A percentile compares a stretch with the other conserved stretches of the same genome.
phyloP scores from a whole-genome alignment of 2,329 filamentous ascomycete genomes.

The Pseudocercospora pini-densiflorae region DNA sequence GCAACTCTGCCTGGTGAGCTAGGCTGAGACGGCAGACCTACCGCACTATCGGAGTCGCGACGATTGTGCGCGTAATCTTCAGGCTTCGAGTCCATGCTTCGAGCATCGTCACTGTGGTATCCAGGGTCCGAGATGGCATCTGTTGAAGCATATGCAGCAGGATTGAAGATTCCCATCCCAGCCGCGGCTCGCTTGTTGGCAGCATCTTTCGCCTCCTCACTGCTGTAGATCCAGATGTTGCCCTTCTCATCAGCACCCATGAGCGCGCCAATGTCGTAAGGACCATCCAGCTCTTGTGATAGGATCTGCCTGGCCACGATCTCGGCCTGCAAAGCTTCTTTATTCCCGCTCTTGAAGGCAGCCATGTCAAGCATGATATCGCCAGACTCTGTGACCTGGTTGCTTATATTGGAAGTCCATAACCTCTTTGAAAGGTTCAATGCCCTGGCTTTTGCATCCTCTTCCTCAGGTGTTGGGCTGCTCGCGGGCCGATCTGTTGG shows the following conservation, averaged over 20 bases:
- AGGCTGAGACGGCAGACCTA: constrained; percentile 66
- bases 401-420: constrained; percentile 88
- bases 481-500: constrained; percentile 25
- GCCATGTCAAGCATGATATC: constrained; percentile 99
- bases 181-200: constrained; percentile 67
- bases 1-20: constrained; percentile 53
- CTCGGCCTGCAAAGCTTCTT: constrained; percentile 88
- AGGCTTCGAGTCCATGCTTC: constrained; percentile 55
- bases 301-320: constrained; percentile 92
- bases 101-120: constrained; percentile 85
- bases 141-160: constrained; percentile 61
- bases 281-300: constrained; percentile 88
- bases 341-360: constrained; percentile 91
- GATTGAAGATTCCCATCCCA: constrained; percentile 56
- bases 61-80: constrained; percentile 56
- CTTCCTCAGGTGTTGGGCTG: constrained; percentile 69
- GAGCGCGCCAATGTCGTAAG: constrained; percentile 93
- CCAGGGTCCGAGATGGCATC: constrained; percentile 91
- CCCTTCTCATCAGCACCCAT: constrained; percentile 95
- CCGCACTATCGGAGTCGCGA: constrained; percentile 71
- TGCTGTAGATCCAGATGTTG: constrained; percentile 99
- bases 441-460: constrained; percentile 82
- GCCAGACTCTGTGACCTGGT: constrained; percentile 86
- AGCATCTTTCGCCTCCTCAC: constrained; percentile 90
- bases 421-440: constrained; percentile 84